A percentile compares a stretch with the other conserved stretches of the same genome.
Conservation (phyloP, 495 filamentous ascomycete species). For the Talaromyces trachyspermus region DNA sequence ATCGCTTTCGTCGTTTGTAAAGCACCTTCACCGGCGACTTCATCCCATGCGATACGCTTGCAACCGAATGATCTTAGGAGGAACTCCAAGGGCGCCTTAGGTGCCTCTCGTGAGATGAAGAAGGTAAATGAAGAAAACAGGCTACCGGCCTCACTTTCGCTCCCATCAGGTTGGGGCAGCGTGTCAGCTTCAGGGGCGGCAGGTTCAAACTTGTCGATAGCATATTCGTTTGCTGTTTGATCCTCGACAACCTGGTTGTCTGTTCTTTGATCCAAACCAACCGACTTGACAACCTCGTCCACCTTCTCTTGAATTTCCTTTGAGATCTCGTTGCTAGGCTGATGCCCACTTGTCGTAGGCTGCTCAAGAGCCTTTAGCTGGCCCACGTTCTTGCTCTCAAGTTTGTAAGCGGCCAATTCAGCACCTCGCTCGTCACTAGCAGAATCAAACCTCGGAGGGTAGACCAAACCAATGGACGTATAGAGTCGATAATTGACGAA, state of each 20-base stretch:
- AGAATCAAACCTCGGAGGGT: constrained; percentile 89
- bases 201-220: constrained; percentile 84
- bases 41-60: constrained; percentile 92
- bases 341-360: constrained; percentile 28
- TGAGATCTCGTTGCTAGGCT: constrained; percentile 38
- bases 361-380: constrained; percentile 48
- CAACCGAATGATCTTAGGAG: constrained; percentile 91
- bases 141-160: constrained; percentile 43
- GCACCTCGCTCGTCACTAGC: constrained; percentile 80
- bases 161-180: constrained; percentile 71
- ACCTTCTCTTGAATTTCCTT: constrained; percentile 47
- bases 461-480: constrained; percentile 81
- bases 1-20: constrained; percentile 85
- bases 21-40: constrained; percentile 79
- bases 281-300: constrained; percentile 43
- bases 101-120: constrained; percentile 90
- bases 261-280: constrained; percentile 31
- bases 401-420: constrained; percentile 83
- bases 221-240: constrained; percentile 49
- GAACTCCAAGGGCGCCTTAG: constrained; percentile 85
- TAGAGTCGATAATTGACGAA: constrained; percentile 95
- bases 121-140: constrained; percentile 85
- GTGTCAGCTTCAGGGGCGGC: constrained; percentile 72
- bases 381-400: constrained; percentile 64
- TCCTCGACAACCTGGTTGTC: constrained; percentile 34